phyloP scores from a whole-genome alignment of 768 basidiomycete genomes.

The Porphyrellus cyaneotinctus region DNA sequence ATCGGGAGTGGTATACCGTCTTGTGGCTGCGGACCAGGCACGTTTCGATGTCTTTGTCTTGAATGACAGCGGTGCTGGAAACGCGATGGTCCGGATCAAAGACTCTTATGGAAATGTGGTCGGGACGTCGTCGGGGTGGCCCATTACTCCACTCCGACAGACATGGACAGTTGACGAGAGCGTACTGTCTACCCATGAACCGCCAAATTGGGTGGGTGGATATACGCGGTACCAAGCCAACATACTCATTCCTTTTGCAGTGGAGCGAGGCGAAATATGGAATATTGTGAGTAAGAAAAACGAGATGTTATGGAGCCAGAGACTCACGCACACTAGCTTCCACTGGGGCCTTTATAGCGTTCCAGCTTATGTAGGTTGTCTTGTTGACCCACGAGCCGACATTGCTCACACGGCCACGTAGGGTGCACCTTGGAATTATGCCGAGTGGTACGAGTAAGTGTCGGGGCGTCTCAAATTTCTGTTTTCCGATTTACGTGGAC shows the following conservation, averaged over 20 bases:
- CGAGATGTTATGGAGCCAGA: neutral
- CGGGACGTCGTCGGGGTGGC: conserved; percentile 36
- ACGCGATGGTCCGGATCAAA: conserved; percentile 32
- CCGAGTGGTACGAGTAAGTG: conserved; percentile 56
- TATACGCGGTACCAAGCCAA: neutral
- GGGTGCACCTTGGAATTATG: conserved; percentile 40
- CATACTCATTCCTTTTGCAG: conserved; percentile 22
- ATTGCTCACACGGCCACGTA: conserved; percentile 14
- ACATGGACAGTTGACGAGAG: conserved; percentile 38
- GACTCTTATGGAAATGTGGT: conserved; percentile 34
- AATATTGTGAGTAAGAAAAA: conserved; percentile 42
- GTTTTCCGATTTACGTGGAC: neutral
- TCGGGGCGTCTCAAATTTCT: neutral
- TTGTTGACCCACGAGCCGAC: neutral
- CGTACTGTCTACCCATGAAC: conserved; percentile 43
- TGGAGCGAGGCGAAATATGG: conserved; percentile 53
- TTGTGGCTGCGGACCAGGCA: conserved; percentile 49
- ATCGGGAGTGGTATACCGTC: conserved; percentile 40
- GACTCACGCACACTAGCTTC: conserved; percentile 32
- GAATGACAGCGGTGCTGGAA: conserved; percentile 29
- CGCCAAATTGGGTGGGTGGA: conserved; percentile 48
- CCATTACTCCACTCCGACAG: conserved; percentile 35
- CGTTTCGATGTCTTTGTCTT: conserved; percentile 46
- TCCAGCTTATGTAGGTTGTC: conserved; percentile 38
- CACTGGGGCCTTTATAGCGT: conserved; percentile 49